Evolutionary conservation across 257 asterid species (phyloP).

Genomic region (Pogostemon cablin): DNA sequence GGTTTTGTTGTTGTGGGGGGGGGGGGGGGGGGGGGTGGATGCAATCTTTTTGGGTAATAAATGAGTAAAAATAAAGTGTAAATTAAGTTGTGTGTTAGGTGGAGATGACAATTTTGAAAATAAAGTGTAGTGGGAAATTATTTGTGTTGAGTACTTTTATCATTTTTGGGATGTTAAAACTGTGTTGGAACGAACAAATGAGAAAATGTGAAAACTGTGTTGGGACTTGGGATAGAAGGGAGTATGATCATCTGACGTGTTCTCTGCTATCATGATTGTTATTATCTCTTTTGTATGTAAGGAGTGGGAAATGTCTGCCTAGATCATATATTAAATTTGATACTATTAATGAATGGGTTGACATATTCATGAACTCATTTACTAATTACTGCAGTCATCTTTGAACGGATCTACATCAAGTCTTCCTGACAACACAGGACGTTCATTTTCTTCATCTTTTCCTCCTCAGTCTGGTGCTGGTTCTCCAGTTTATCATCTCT

Average conservation of each 20-base stretch:
- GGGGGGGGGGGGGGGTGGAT: no score
- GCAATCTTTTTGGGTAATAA: no score
- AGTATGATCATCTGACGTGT: conserved; percentile 13
- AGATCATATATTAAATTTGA: conserved; percentile 15
- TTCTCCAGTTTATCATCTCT: conserved; percentile 82
- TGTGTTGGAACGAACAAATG: no score
- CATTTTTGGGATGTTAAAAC: no score
- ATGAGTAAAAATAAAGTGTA: no score
- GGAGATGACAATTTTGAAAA: no score
- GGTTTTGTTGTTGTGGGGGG: no score
- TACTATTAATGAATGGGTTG: conserved; percentile 10
- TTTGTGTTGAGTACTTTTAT: no score
- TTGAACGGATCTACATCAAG: conserved; percentile 82
- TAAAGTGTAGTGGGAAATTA: no score
- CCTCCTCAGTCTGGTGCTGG: conserved; percentile 95
- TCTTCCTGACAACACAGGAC: conserved; percentile 85
- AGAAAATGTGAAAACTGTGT: no score
- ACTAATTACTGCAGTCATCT: conserved; percentile 67
- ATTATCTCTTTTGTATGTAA: conserved; percentile 10
- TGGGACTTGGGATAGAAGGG: no score
- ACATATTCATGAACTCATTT: conserved; percentile 20
- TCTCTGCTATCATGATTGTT: conserved; percentile 5
- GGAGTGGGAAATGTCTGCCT: neutral
- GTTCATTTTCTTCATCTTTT: conserved; percentile 79
- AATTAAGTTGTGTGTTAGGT: no score